A percentile compares a stretch with the other conserved stretches of the same genome.
Conservation (phyloP, 176 grass and related monocot species). For the Cenchrus purpureus region DNA sequence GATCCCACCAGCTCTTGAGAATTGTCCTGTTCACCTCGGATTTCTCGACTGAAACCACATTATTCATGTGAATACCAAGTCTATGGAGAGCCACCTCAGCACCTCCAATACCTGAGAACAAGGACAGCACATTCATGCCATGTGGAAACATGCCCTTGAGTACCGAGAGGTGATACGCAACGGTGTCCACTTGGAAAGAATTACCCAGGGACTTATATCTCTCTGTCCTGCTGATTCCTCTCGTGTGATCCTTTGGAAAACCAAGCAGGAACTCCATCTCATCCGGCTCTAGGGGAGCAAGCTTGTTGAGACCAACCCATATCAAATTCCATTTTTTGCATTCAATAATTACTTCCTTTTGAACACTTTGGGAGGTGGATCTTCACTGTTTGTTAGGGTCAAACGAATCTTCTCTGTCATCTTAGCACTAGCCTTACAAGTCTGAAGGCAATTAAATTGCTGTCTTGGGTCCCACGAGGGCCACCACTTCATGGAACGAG, state of each 20-base stretch:
- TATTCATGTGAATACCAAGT: conserved; percentile 68
- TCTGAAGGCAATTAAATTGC: conserved; percentile 92
- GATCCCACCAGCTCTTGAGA: conserved; percentile 85
- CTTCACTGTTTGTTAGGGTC: conserved; percentile 25
- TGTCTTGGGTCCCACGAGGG: conserved; percentile 80
- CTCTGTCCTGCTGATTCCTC: conserved; percentile 71
- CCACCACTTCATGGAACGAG: conserved; percentile 65
- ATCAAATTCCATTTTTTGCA: conserved; percentile 87
- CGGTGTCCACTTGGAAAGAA: conserved; percentile 89
- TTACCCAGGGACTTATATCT: conserved; percentile 76
- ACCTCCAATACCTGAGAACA: conserved; percentile 96
- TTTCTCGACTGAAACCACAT: conserved; percentile 77
- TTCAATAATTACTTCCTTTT: conserved; percentile 61
- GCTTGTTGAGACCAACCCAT: conserved; percentile 84
- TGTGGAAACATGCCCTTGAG: conserved; percentile 70
- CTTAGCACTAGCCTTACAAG: conserved; percentile 60
- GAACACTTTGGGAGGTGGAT: conserved; percentile 45
- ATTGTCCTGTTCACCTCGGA: conserved; percentile 65
- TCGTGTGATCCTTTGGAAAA: conserved; percentile 82
- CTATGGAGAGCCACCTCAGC: conserved; percentile 93
- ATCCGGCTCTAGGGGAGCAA: conserved; percentile 76
- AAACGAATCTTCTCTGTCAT: conserved; percentile 56
- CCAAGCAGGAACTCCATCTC: conserved; percentile 84
- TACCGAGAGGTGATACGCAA: conserved; percentile 76
- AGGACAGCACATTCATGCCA: conserved; percentile 70